Conservation (phyloP, 2,329 filamentous ascomycete species). For the Pseudogymnoascus verrucosus region DNA sequence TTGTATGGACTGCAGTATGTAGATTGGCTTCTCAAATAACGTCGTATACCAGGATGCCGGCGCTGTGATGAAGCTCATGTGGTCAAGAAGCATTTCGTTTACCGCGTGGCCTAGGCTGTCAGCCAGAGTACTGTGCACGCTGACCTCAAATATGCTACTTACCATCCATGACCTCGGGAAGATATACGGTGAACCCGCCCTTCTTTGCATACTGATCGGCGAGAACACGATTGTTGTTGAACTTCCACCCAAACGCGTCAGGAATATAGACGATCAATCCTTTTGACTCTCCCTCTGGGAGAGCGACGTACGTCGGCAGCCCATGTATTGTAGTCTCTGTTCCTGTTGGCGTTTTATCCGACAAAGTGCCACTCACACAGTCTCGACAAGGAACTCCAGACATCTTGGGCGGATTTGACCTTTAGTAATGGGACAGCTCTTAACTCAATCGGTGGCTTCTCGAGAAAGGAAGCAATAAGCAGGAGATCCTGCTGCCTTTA, state of each 20-base stretch:
- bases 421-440: background rate
- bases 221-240: conserved; percentile 40
- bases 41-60: conserved; percentile 19
- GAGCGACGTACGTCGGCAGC: conserved; percentile 36
- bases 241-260: conserved; percentile 43
- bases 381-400: conserved; percentile 18
- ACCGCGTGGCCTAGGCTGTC: conserved; percentile 16
- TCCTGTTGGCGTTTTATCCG: conserved; percentile 33
- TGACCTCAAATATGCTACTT: background rate
- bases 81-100: conserved; percentile 9
- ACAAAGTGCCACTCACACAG: conserved; percentile 33
- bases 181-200: conserved; percentile 37
- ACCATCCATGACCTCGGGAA: conserved; percentile 46
- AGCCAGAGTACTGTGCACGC: background rate
- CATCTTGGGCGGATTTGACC: background rate
- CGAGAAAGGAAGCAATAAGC: background rate
- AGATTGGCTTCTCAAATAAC: conserved; percentile 28
- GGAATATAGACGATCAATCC: conserved; percentile 41
- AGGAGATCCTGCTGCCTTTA: background rate
- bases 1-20: conserved; percentile 40
- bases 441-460: background rate
- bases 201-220: conserved; percentile 41
- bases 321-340: conserved; percentile 35
- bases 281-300: conserved; percentile 28
- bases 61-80: conserved; percentile 18